A percentile compares a stretch with the other conserved stretches of the same genome.
phyloP scores from a whole-genome alignment of 768 basidiomycete genomes.

The Leccinum variicolor region DNA sequence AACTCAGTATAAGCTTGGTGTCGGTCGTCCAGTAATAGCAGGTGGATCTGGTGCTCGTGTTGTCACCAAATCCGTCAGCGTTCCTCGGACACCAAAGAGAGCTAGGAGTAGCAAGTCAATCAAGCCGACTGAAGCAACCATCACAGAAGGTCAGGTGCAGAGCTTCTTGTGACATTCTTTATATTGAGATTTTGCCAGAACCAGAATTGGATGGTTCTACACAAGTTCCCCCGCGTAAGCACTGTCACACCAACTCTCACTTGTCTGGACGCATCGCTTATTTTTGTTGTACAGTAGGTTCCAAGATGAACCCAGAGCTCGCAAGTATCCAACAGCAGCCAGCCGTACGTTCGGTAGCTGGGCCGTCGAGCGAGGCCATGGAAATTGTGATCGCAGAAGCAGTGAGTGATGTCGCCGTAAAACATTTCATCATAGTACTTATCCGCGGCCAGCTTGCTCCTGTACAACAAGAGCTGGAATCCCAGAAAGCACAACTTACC shows the following conservation, averaged over 20 bases:
- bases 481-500: constrained; percentile 44
- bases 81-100: constrained; percentile 45
- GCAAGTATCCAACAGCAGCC: constrained; percentile 4
- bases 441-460: constrained; percentile 42
- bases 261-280: neutral
- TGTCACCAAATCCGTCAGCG: constrained; percentile 55
- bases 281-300: constrained; percentile 1
- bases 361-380: constrained; percentile 8
- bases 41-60: constrained; percentile 67
- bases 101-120: constrained; percentile 47
- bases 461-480: constrained; percentile 47
- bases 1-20: constrained; percentile 64
- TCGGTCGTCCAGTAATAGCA: constrained; percentile 63
- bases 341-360: neutral
- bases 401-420: constrained; percentile 18
- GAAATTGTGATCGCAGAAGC: constrained; percentile 27
- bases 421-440: neutral
- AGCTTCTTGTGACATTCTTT: neutral
- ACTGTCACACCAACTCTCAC: neutral
- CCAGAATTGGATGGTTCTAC: constrained; percentile 19
- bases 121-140: constrained; percentile 53
- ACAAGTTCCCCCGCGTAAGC: constrained; percentile 14
- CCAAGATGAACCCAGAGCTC: constrained; percentile 1
- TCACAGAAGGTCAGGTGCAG: constrained; percentile 45
- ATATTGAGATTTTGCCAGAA: constrained; percentile 22